phyloP scores from a whole-genome alignment of 805 yeast species.

The Gaillardinia entomophila region DNA sequence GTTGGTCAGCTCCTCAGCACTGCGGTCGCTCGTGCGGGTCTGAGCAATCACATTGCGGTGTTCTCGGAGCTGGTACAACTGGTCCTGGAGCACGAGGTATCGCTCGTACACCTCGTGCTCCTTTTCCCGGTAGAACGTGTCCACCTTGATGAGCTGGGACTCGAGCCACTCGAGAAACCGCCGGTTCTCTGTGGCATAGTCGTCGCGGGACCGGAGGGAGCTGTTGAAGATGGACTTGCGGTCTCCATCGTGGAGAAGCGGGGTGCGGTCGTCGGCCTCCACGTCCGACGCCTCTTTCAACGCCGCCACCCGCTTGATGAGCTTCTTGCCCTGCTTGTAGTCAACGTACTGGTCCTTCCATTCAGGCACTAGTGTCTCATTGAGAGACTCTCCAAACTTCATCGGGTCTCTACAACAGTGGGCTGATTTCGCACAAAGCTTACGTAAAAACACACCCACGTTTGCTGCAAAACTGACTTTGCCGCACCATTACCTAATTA shows the following conservation, averaged over 20 bases:
- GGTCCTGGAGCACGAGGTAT: slow-evolving; percentile 59
- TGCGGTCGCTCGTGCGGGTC: slow-evolving; percentile 27
- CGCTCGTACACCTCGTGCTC: slow-evolving; percentile 59
- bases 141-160: slow-evolving; percentile 52
- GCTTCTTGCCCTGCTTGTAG: slow-evolving; percentile 56
- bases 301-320: slow-evolving; percentile 33
- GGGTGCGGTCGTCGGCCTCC: slow-evolving; percentile 1
- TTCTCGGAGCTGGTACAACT: slow-evolving; percentile 56
- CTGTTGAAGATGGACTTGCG: slow-evolving; percentile 17
- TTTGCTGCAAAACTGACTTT: too few species aligned
- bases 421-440: not conserved
- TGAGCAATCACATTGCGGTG: slow-evolving; percentile 39
- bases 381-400: slow-evolving; percentile 67
- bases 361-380: slow-evolving; percentile 72
- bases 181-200: slow-evolving; percentile 29
- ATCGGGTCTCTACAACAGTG: slow-evolving; percentile 22
- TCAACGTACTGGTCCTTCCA: slow-evolving; percentile 83
- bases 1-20: slow-evolving; percentile 25
- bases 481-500: too few species aligned
- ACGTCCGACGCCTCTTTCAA: slow-evolving; percentile 7
- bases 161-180: slow-evolving; percentile 69
- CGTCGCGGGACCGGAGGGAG: slow-evolving; percentile 14
- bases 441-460: not conserved
- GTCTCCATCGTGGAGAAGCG: slow-evolving; percentile 1
- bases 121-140: slow-evolving; percentile 51